phyloP scores from a whole-genome alignment of 306 rosid species.

The Dryas alaskensis region DNA sequence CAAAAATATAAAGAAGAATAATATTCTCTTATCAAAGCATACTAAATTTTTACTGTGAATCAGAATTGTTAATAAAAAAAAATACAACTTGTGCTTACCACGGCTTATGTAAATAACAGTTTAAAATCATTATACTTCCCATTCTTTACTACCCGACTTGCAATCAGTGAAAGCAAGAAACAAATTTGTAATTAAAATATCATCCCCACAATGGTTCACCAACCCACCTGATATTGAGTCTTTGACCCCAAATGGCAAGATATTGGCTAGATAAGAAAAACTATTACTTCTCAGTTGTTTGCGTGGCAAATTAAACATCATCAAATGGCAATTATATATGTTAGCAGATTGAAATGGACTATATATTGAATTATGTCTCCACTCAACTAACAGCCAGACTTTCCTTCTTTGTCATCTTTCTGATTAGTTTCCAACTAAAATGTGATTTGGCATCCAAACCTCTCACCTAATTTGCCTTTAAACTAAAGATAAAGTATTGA shows the following conservation, averaged over 20 bases:
- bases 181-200: neutral
- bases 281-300: neutral
- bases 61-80: too few relatives aligned
- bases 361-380: constrained; percentile 7
- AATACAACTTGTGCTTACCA: too few relatives aligned
- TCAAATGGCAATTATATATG: constrained; percentile 14
- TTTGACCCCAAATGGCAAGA: constrained; percentile 6
- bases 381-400: constrained; percentile 13
- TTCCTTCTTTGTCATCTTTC: constrained; percentile 9
- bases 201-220: neutral
- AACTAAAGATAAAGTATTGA: constrained; percentile 21
- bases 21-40: neutral
- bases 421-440: constrained; percentile 22
- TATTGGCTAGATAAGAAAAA: neutral
- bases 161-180: constrained; percentile 10
- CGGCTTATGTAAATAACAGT: neutral
- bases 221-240: constrained; percentile 13
- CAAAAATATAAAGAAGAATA: neutral
- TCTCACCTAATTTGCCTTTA: constrained; percentile 26
- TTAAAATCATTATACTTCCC: neutral
- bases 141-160: neutral
- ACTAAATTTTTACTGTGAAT: neutral
- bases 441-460: constrained; percentile 4
- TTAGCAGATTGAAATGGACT: too few relatives aligned
- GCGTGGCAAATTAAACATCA: constrained; percentile 23